Base-by-base conservation (phyloP, 169 alveolate genomes). In the Cryptosporidium parvum region DNA sequence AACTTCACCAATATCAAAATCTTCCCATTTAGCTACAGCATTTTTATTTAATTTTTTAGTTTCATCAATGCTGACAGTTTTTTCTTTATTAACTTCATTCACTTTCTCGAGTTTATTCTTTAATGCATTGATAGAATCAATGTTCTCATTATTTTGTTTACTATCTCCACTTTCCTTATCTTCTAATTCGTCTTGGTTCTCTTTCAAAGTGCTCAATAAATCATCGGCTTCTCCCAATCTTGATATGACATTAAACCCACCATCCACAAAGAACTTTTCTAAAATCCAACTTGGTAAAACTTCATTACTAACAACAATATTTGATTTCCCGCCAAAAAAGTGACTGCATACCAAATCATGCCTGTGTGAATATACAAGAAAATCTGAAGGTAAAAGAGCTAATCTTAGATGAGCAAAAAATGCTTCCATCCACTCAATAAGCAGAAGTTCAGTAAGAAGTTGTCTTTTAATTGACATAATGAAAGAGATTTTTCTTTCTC, bases 351-450 rank as follows among this genome's bases (percentile, higher is more conserved):
- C 89, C 12, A 80, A 23, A 65, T 80, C 89, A 29, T 80, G 89
- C 23, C 89, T 80, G 39, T 80, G 89, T n/a, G 89, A 80, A 48
- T 80, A 80, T 61, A 80, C 89, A 10, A 80, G 42, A 48, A 80
- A 80, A 56, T 80, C 89, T 29, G 89, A 80, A 31, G 89, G 89
- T 5, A 80, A 39, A 21, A 80, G 68, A 18, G 89, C 89, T 33
- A 80, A 51, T 80, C 89, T 80, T 12, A 80, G 45, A 29, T 80
- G 89, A 26, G 89, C 89, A 65, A 80, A 80, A 48, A 80, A 80
- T 18, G 89, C 97, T 91, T 95, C 97, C 92, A 94, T 92, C 98
- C 98, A 95, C 56, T 95, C 96, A 37, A 96, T 93, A 68, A 94
- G 85, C 26, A 94, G 84, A 59, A 95, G 37, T 85, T 96, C 97